Evolutionary conservation across 2,329 filamentous ascomycete species (phyloP), one percentile per base, ranked within the genome.

Genomic region (Claviceps sp.): DNA sequence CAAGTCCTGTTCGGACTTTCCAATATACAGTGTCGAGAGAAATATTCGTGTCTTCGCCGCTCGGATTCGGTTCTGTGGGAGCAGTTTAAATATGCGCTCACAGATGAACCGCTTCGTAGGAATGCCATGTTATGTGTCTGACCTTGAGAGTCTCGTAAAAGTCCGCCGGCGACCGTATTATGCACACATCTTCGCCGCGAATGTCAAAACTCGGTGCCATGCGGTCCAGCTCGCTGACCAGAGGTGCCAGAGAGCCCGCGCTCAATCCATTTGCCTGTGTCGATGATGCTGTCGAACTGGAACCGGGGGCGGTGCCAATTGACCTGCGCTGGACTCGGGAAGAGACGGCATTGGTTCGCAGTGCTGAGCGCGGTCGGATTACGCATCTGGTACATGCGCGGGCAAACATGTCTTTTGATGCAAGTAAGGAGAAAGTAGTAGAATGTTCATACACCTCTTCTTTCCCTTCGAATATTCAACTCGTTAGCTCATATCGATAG

Each of bases 11-110:
- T 98, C 93, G 1, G 86, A 86, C 67, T 91, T 95, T 56, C 93
- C 93, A 64, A 98, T 93, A 65, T 98, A 98, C 50, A 98, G 72
- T 0, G 93, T 98, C n/a, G 90, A 95, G 48, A 98, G 73, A 65
- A 94, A 98, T 58, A 98, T 85, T 54, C 87, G 80, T 50, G 72
- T 76, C 66, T 88, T 81, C 10, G 93, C 93, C 56, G 77, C 79
- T 50, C 78, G 79, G 63, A 98, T 96, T 70, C 90, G 95, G 56
- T 78, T 70, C 85, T 90, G 17, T 6, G 40, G 41, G 14, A 8
- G 24, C 4, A 19, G 5, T 44, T 44, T 16, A 44, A 22, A 24
- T 14, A 11, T 22, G 19, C 42, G 11, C 13, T 19, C 42, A 24
- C 13, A 22, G 16, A 41, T 19, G 40, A 8, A 41, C 40, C 16